Conservation (phyloP, 805 yeast species). For the Sporopachydermia lactativora region DNA sequence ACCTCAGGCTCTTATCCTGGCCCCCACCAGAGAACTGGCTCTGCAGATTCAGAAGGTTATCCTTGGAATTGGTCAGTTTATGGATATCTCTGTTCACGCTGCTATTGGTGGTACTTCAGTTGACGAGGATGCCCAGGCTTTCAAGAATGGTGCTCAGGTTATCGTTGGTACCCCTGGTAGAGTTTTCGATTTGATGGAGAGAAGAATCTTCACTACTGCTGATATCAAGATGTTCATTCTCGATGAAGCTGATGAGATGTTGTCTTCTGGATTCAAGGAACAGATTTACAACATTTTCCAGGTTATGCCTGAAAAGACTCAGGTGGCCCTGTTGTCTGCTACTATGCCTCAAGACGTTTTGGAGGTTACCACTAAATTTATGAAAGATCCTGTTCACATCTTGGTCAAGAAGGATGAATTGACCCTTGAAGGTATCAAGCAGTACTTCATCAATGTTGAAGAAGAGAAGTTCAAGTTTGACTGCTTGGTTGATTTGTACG, state of each 20-base stretch:
- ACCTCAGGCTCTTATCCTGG: constrained; percentile 86
- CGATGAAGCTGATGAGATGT: constrained; percentile 98
- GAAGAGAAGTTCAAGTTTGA: constrained; percentile 92
- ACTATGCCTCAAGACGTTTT: constrained; percentile 90
- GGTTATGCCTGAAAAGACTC: constrained; percentile 76
- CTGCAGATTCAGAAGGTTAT: constrained; percentile 92
- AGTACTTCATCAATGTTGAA: constrained; percentile 81
- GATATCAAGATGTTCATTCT: constrained; percentile 85
- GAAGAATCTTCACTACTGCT: constrained; percentile 71
- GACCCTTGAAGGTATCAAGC: constrained; percentile 91
- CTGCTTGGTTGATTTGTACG: constrained; percentile 88
- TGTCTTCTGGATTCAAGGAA: constrained; percentile 85
- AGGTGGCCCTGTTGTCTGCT: constrained; percentile 90
- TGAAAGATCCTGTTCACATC: constrained; percentile 89
- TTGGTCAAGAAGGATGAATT: constrained; percentile 92
- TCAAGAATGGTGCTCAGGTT: constrained; percentile 77
- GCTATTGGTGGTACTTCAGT: constrained; percentile 95
- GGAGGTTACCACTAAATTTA: constrained; percentile 82
- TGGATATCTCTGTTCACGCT: constrained; percentile 87
- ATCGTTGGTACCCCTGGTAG: constrained; percentile 99
- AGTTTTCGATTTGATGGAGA: constrained; percentile 89
- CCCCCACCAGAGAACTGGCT: constrained; percentile 97
- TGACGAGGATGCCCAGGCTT: constrained; percentile 75
- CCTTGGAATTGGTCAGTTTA: constrained; percentile 75
- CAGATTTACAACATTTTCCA: constrained; percentile 91